These are phyloP conservation scores for Lecanicillium sp. DNA, from an alignment of 2,329 filamentous ascomycete genomes.

Conservation along the genomic window DNA sequence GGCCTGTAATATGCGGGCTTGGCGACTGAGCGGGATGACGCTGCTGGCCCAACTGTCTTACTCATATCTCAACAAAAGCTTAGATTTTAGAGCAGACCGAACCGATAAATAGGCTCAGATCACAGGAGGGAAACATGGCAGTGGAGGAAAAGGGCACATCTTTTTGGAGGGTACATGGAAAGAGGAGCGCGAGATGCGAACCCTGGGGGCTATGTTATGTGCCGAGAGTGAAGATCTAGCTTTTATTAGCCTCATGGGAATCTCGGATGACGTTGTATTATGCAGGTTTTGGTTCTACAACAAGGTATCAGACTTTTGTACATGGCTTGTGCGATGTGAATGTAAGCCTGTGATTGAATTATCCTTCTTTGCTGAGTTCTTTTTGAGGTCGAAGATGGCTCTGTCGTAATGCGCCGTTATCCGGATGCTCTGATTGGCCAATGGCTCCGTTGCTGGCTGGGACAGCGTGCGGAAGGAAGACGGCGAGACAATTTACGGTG, in stretches of 20 bases:
- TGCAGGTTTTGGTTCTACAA: too few species aligned
- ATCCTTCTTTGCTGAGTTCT: too few species aligned
- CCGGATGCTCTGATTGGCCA: slow-evolving; percentile 12
- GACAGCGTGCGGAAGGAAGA: background rate
- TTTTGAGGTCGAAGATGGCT: too few species aligned
- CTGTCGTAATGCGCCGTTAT: slow-evolving; percentile 13
- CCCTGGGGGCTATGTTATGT: slow-evolving; percentile 1
- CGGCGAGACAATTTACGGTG: too few species aligned
- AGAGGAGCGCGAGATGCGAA: background rate
- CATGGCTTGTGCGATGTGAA: too few species aligned
- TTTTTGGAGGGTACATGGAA: background rate
- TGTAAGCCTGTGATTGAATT: background rate
- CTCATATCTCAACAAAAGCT: slow-evolving; percentile 11
- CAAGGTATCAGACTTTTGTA: too few species aligned
- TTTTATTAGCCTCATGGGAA: too few species aligned
- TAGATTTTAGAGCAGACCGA: too few species aligned
- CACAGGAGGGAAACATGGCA: too few species aligned
- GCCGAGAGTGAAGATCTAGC: too few species aligned
- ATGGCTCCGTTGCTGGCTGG: background rate
- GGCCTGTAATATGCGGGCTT: slow-evolving; percentile 7
- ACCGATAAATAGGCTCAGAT: slow-evolving; percentile 1
- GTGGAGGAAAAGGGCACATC: too few species aligned
- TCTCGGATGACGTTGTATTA: too few species aligned
- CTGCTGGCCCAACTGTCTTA: slow-evolving; percentile 7
- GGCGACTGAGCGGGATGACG: slow-evolving; percentile 8